These are phyloP conservation scores for Candida sakaeoensis DNA, from an alignment of 805 yeast genomes.

Conservation along the genomic window DNA sequence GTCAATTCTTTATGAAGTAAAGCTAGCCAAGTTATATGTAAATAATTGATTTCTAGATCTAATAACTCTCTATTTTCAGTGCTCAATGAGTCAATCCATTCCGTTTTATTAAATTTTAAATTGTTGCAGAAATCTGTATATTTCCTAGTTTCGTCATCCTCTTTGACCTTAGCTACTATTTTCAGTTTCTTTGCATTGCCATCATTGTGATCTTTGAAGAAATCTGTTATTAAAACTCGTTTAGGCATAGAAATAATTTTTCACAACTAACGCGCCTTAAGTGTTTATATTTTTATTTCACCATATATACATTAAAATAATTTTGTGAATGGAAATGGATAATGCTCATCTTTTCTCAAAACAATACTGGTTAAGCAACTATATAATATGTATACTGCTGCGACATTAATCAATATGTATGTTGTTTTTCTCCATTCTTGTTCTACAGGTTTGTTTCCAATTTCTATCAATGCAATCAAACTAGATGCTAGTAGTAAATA, in stretches of 20 bases:
- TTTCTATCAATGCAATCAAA: slow-evolving; percentile 37
- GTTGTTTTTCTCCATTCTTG: slow-evolving; percentile 15
- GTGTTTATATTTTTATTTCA: too few relatives aligned
- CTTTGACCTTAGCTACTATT: too few relatives aligned
- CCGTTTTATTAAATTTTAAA: slow-evolving; percentile 42
- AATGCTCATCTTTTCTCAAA: slow-evolving; percentile 43
- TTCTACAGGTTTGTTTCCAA: slow-evolving; percentile 24
- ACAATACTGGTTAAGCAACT: slow-evolving; percentile 43
- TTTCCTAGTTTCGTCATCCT: slow-evolving; percentile 5
- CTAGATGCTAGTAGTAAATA: slow-evolving; percentile 46
- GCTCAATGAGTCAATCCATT: slow-evolving; percentile 49
- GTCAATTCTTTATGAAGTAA: slow-evolving; percentile 66
- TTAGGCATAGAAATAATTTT: slow-evolving; percentile 6
- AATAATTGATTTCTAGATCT: slow-evolving; percentile 60
- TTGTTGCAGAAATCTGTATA: slow-evolving; percentile 13
- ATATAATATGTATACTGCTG: slow-evolving; percentile 34
- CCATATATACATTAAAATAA: slow-evolving; percentile 19
- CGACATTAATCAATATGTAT: slow-evolving; percentile 18
- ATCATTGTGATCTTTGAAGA: slow-evolving; percentile 6
- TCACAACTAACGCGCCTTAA: slow-evolving; percentile 1
- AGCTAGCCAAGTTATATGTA: slow-evolving; percentile 78
- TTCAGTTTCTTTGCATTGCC: slow-evolving; percentile 1
- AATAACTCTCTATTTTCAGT: slow-evolving; percentile 51
- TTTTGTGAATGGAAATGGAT: slow-evolving; percentile 41
- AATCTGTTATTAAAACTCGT: slow-evolving; percentile 11